A percentile compares a stretch with the other conserved stretches of the same genome.
Conservation (phyloP, 345 rosid genomes). For the Dimocarpus longan region DNA sequence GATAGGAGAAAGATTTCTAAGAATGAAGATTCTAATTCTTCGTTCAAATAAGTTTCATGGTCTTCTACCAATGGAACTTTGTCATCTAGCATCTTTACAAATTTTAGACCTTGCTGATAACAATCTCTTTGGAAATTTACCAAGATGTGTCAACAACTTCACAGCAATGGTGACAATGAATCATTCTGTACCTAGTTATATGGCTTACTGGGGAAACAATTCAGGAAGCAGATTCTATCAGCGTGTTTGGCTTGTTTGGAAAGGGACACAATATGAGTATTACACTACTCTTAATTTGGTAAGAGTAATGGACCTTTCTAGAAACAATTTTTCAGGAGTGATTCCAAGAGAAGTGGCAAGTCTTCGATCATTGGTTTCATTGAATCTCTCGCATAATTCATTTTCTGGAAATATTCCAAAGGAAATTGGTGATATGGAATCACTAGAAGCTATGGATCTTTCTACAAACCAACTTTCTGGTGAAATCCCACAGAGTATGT, state of each 20-base stretch:
- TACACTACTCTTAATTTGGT: slow-evolving; percentile 1
- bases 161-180: neutral
- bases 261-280: neutral
- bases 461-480: slow-evolving; percentile 20
- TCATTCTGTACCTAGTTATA: no score
- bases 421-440: slow-evolving; percentile 12
- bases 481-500: slow-evolving; percentile 22
- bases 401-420: slow-evolving; percentile 8
- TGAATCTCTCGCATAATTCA: slow-evolving; percentile 21
- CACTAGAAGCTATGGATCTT: slow-evolving; percentile 15
- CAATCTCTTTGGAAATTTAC: neutral
- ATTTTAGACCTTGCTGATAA: slow-evolving; percentile 21
- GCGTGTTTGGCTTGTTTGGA: neutral
- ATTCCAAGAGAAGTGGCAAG: neutral
- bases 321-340: neutral
- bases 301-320: neutral
- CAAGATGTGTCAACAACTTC: slow-evolving; percentile 7
- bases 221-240: no score
- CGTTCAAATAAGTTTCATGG: slow-evolving; percentile 28
- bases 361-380: neutral
- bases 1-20: slow-evolving; percentile 8
- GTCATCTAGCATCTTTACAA: neutral
- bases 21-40: neutral
- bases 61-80: slow-evolving; percentile 21
- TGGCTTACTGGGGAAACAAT: no score